Evolutionary conservation across 306 rosid genomes (phyloP).

Genomic region (Citrullus colocynthis): DNA sequence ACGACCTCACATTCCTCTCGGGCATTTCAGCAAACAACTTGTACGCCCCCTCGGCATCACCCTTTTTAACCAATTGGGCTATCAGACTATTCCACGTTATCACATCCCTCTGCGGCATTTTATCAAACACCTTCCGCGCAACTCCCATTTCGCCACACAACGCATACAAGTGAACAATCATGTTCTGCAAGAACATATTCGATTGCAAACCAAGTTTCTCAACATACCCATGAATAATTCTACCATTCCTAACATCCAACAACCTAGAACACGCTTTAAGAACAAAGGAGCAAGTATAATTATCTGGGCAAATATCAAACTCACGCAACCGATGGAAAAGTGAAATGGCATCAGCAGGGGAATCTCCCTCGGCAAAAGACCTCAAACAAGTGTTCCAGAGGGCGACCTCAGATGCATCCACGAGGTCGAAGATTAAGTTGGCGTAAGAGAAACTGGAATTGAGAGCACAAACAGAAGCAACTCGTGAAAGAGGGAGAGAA

Average conservation of each 20-base stretch:
- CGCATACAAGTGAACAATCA: slow-evolving; percentile 26
- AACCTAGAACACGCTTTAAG: slow-evolving; percentile 31
- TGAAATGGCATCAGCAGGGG: slow-evolving; percentile 22
- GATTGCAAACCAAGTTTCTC: slow-evolving; percentile 38
- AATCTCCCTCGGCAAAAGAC: slow-evolving; percentile 20
- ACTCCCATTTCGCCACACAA: slow-evolving; percentile 21
- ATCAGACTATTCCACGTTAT: slow-evolving; percentile 43
- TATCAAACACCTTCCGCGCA: slow-evolving; percentile 34
- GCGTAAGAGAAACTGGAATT: slow-evolving; percentile 29
- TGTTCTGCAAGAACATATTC: slow-evolving; percentile 30
- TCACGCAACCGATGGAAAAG: slow-evolving; percentile 26
- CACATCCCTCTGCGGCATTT: slow-evolving; percentile 35
- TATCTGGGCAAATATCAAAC: slow-evolving; percentile 21
- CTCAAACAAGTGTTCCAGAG: slow-evolving; percentile 40
- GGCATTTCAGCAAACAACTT: slow-evolving; percentile 29
- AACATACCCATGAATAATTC: slow-evolving; percentile 31
- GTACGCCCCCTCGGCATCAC: slow-evolving; percentile 23
- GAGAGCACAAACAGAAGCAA: slow-evolving; percentile 31
- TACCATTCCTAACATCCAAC: slow-evolving; percentile 27
- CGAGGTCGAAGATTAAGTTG: slow-evolving; percentile 14
- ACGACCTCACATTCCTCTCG: slow-evolving; percentile 36
- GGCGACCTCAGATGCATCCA: slow-evolving; percentile 6
- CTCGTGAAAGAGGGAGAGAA: slow-evolving; percentile 29
- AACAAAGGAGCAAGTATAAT: slow-evolving; percentile 34
- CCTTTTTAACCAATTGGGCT: slow-evolving; percentile 24